phyloP scores from a whole-genome alignment of 2,329 filamentous ascomycete genomes.

The Westerdykella aurantiaca region DNA sequence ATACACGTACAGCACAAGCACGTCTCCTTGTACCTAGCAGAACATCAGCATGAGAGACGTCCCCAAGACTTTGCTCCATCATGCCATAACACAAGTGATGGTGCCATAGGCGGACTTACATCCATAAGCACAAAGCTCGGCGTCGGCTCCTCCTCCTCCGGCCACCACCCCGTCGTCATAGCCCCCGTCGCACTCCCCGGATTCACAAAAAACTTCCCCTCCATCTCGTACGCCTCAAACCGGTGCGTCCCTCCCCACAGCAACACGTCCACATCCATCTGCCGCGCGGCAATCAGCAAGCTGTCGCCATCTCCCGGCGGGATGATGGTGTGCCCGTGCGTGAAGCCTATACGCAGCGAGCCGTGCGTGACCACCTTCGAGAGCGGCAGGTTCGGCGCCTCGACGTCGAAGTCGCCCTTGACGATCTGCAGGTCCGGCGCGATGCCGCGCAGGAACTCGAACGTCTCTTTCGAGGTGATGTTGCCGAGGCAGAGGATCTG shows the following conservation, averaged over 20 bases:
- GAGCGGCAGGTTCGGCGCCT: conserved; percentile 59
- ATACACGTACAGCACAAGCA: conserved; percentile 92
- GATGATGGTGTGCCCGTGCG: conserved; percentile 66
- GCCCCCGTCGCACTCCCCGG: conserved; percentile 64
- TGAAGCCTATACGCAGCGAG: conserved; percentile 62
- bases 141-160: conserved; percentile 59
- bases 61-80: not conserved
- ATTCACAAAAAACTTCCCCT: conserved; percentile 67
- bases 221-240: conserved; percentile 67
- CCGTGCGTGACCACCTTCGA: conserved; percentile 67
- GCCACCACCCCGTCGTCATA: conserved; percentile 55
- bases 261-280: conserved; percentile 66
- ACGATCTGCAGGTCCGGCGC: conserved; percentile 62
- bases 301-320: conserved; percentile 63
- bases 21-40: conserved; percentile 83
- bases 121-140: conserved; percentile 98
- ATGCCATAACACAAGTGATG: not conserved
- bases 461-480: conserved; percentile 53
- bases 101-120: conserved; percentile 50
- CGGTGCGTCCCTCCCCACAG: conserved; percentile 65
- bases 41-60: conserved; percentile 1
- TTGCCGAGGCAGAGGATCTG: conserved; percentile 56
- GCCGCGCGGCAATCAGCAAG: conserved; percentile 60
- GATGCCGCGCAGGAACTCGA: conserved; percentile 51
- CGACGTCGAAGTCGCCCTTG: conserved; percentile 64